A percentile compares a stretch with the other conserved stretches of the same genome.
Conservation (phyloP, 805 yeast species). For the Yamadazyma sp. region DNA sequence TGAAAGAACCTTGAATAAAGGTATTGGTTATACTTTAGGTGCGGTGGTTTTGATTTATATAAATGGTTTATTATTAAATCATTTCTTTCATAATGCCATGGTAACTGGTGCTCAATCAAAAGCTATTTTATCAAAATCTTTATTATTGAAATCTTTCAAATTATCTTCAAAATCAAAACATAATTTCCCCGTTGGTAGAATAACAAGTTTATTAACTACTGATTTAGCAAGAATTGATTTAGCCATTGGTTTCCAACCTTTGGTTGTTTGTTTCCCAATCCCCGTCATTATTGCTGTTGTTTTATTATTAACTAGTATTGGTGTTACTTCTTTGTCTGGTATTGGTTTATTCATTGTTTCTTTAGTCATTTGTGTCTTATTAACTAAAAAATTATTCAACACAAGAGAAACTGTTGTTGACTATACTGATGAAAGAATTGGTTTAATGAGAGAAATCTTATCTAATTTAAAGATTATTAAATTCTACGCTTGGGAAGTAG, state of each 20-base stretch:
- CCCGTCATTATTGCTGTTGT: slow-evolving; percentile 39
- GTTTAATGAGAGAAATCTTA: slow-evolving; percentile 42
- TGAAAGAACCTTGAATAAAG: slow-evolving; percentile 46
- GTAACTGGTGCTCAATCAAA: slow-evolving; percentile 41
- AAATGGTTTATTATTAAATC: slow-evolving; percentile 40
- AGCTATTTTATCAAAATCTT: slow-evolving; percentile 36
- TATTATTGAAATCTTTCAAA: slow-evolving; percentile 38
- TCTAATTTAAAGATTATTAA: slow-evolving; percentile 41
- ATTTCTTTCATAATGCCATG: slow-evolving; percentile 42
- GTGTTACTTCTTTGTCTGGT: slow-evolving; percentile 40
- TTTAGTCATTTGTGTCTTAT: slow-evolving; percentile 29
- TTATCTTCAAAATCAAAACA: slow-evolving; percentile 31
- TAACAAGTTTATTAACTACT: slow-evolving; percentile 41
- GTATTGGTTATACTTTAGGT: slow-evolving; percentile 77
- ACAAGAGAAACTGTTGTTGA: slow-evolving; percentile 34
- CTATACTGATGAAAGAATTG: slow-evolving; percentile 41
- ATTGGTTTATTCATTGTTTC: slow-evolving; percentile 39
- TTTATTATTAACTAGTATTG: slow-evolving; percentile 33
- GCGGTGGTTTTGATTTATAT: slow-evolving; percentile 52
- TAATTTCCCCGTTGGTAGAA: slow-evolving; percentile 35
- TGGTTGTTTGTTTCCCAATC: slow-evolving; percentile 40
- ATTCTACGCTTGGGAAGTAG: slow-evolving; percentile 46
- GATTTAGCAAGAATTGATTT: slow-evolving; percentile 43
- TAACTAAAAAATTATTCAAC: slow-evolving; percentile 32
- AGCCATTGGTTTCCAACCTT: slow-evolving; percentile 43